Evolutionary conservation across 1,284 basidiomycete genomes (phyloP), one percentile per base, ranked within the genome.

Genomic region (Rhodofomes roseus): DNA sequence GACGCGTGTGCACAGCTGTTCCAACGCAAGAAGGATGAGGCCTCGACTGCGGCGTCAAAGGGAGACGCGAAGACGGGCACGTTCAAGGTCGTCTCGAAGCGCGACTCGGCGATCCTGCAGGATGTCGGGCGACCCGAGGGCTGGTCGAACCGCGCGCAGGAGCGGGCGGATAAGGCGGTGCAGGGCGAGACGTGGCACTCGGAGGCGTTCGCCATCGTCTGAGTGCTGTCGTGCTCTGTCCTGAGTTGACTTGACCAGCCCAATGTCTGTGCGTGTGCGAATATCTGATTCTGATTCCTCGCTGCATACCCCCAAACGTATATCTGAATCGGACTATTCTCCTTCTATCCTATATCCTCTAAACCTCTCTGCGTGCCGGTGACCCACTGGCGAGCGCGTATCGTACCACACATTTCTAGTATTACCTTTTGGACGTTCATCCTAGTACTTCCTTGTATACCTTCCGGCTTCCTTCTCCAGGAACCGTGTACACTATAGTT

Each of bases 41-140:
- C 75, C 14, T 66, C 70, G 14, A 76, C 68, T 63, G 70, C 46
- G 60, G 77, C 74, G 66, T 69, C 68, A 60, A 70, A 73, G 73
- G 66, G 66, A 73, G 73, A 80, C 27, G 73, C 79, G 62, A 80
- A 76, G 70, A 72, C 76, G 61, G 83, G 86, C 23, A 86, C 89
- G 64, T 90, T 92, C 79, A 90, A 89, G 74, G 79, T 91, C 29
- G 85, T 90, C 36, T 80, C 83, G 62, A 89, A 87, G 72, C 77
- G 85, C 34, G 75, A 87, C 50, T 89, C 86, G 20, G 67, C 74
- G 51, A 71, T 92, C 23, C 68, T 92, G n/a, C 77, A 81, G 27
- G 74, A 83, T 48, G 77, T 79, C 55, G 89, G 90, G 0, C 79
- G 87, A 65, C 87, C 87, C 9, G 76, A 83, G 27, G 90, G 90